phyloP scores from a whole-genome alignment of 176 grass and related monocot genomes.

The Lolium multiflorum region DNA sequence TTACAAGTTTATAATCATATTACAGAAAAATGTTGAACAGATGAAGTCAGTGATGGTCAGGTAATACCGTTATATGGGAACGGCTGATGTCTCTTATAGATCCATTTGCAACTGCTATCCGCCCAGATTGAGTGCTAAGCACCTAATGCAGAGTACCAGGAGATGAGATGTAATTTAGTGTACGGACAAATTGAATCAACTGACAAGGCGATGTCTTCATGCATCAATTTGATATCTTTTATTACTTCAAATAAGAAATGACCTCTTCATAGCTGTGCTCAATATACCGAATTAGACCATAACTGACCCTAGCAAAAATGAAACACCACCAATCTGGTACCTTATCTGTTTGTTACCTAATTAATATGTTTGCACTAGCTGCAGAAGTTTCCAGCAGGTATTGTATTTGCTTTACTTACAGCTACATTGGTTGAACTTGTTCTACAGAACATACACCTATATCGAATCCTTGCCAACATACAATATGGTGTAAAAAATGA shows the following conservation, averaged over 20 bases:
- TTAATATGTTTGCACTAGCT: constrained; percentile 32
- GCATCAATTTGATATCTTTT: constrained; percentile 14
- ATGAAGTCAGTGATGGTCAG: constrained; percentile 31
- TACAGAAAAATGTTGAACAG: constrained; percentile 26
- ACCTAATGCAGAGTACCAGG: constrained; percentile 56
- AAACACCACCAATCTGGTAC: neutral
- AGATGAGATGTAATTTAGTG: constrained; percentile 10
- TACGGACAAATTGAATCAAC: neutral
- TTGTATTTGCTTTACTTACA: constrained; percentile 25
- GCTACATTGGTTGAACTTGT: constrained; percentile 18
- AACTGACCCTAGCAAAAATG: constrained; percentile 24
- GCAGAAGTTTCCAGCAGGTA: neutral
- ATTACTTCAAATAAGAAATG: constrained; percentile 18
- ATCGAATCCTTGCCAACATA: neutral
- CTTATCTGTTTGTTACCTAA: neutral
- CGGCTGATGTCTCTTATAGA: constrained; percentile 74
- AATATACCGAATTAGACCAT: constrained; percentile 10
- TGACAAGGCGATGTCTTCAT: neutral
- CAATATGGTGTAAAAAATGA: constrained; percentile 30
- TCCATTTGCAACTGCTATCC: constrained; percentile 85
- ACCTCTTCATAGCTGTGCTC: neutral
- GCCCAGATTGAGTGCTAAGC: constrained; percentile 81
- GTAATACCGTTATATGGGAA: constrained; percentile 73
- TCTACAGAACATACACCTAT: constrained; percentile 2
- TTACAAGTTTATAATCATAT: constrained; percentile 37